Base-by-base conservation (phyloP, 192 early-diverging fungal genomes). In the Backusella liffmaniae region DNA sequence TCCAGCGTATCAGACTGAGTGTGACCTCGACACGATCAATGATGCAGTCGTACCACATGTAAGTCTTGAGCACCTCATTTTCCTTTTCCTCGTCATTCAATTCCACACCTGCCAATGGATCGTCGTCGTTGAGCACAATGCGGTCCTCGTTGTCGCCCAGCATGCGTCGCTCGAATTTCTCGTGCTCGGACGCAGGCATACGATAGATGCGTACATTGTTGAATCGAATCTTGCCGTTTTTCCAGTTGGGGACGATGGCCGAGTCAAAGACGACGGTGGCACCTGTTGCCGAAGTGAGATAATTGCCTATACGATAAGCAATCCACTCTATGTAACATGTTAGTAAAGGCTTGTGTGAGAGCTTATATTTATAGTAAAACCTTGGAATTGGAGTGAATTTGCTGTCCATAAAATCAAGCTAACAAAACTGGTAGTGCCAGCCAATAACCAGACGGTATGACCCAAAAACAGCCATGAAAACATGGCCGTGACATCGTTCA, bases 191-290 rank as follows among this genome's bases (percentile, higher is more conserved):
- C 6, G 70, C 66, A 12, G 80, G 80, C 84, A 84, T 84, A 5
- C 84, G 78, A 39, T 79, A 79, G 16, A 90, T 84, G 13, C 82
- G 83, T 9, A 99, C 96, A 80, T 98, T 98, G 37, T 88, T 92
- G 16, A 99, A 86, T 12, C 91, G 86, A 67, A 99, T 96, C 8
- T 89, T 88, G 10, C 97, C 97, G 23, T 92, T 89, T 53, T 92
- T 88, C 98, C 98, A 99, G 37, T 92, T 92, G 0, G 98, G 98
- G 5, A 94, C 90, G 67, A 98, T 96, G 4, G 95, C 96, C 4
- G 94, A 92, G 66, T 97, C 96, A 75, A 98, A 97, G 2, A 88
- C 89, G 21, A 99, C 91, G 3, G 92, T 90, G 35, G 91, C 90
- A 0, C 96, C 96, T 3, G 95, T 95, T 2, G 89, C 87, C 5